Evolutionary conservation across 345 rosid genomes (phyloP).

Genomic region (Brassica rapa): DNA sequence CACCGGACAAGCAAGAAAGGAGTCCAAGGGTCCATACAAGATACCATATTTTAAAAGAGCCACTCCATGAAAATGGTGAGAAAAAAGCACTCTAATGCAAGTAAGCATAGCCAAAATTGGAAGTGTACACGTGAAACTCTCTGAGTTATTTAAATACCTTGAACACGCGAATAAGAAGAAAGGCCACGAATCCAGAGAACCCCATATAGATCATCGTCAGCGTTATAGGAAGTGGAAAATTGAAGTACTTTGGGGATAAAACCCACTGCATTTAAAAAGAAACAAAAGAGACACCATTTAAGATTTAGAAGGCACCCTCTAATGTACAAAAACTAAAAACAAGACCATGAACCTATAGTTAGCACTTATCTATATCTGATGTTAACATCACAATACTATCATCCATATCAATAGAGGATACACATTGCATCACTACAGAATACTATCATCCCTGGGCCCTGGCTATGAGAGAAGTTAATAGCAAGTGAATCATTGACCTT

Average conservation of each 20-base stretch:
- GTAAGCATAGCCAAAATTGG: background rate
- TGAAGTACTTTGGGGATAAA: constrained; percentile 85
- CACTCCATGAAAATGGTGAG: background rate
- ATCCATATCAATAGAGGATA: too few species aligned
- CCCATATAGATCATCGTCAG: constrained; percentile 97
- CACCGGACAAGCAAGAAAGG: constrained; percentile 14
- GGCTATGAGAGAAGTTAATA: background rate
- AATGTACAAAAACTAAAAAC: background rate
- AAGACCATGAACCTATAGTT: background rate
- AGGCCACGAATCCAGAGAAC: constrained; percentile 72
- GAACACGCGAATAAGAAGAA: constrained; percentile 85
- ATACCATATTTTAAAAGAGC: background rate
- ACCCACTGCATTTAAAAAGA: constrained; percentile 77
- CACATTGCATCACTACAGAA: too few species aligned
- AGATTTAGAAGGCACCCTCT: constrained; percentile 3
- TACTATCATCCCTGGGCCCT: too few species aligned
- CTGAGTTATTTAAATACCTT: constrained; percentile 52
- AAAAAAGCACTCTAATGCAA: background rate
- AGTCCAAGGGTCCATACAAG: constrained; percentile 5
- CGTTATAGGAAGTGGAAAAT: constrained; percentile 88
- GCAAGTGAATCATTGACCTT: constrained; percentile 53
- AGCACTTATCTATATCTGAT: too few species aligned
- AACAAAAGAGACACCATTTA: constrained; percentile 7
- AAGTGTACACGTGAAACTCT: background rate
- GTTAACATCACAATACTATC: too few species aligned